A percentile compares a stretch with the other conserved stretches of the same genome.
phyloP scores from a whole-genome alignment of 2,329 filamentous ascomycete species.

The Plectosphaerella sp. region DNA sequence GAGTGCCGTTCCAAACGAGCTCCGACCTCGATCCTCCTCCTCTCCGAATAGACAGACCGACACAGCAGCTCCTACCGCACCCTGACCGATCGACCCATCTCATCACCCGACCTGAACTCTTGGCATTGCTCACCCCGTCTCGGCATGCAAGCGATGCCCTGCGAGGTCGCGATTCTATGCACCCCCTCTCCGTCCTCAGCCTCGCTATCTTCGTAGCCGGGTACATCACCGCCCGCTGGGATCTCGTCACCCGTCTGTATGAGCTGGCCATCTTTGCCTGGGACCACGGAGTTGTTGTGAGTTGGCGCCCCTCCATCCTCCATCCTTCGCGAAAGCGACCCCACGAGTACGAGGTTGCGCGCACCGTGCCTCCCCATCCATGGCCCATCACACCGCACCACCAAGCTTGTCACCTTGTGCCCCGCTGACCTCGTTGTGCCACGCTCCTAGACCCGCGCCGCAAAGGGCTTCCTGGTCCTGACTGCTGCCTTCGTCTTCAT shows the following conservation, averaged over 20 bases:
- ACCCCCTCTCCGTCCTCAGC: slow-evolving; percentile 94
- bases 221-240: slow-evolving; percentile 99
- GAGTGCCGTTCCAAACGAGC: neutral
- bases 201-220: slow-evolving; percentile 98
- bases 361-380: slow-evolving; percentile 7
- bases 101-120: slow-evolving; percentile 2
- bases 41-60: no score
- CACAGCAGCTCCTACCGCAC: neutral
- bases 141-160: slow-evolving; percentile 37
- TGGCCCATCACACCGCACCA: neutral
- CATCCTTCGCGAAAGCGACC: neutral
- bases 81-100: slow-evolving; percentile 2
- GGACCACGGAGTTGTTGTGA: slow-evolving; percentile 95
- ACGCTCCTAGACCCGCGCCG: slow-evolving; percentile 64
- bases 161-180: slow-evolving; percentile 64
- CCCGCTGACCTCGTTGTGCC: neutral
- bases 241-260: slow-evolving; percentile 93
- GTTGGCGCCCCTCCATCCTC: slow-evolving; percentile 19
- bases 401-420: neutral
- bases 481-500: slow-evolving; percentile 82
- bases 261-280: slow-evolving; percentile 96
- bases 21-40: neutral
- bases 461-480: slow-evolving; percentile 79
- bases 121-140: slow-evolving; percentile 10
- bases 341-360: slow-evolving; percentile 20